phyloP scores from a whole-genome alignment of 805 yeast genomes.

The Metahyphopichia silvanorum region DNA sequence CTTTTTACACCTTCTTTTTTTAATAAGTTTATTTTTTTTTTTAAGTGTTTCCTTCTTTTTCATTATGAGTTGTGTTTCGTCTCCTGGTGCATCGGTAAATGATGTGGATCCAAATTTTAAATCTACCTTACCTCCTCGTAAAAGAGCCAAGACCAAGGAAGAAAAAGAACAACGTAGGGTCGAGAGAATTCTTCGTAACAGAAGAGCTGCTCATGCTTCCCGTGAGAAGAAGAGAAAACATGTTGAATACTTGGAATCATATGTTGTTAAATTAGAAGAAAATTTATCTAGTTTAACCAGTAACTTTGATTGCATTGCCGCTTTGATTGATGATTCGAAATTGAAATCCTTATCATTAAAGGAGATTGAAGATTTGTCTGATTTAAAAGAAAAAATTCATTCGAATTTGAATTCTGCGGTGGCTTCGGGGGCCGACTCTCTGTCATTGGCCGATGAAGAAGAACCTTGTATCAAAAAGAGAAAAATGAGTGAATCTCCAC shows the following conservation, averaged over 20 bases:
- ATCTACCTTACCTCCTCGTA: constrained; percentile 80
- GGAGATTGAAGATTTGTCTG: constrained; percentile 14
- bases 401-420: constrained; percentile 15
- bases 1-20: neutral
- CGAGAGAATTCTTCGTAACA: constrained; percentile 87
- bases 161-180: constrained; percentile 96
- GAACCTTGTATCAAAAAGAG: constrained; percentile 6
- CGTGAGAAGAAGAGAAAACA: constrained; percentile 94
- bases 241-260: constrained; percentile 76
- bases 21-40: too few relatives aligned
- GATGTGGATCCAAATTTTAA: constrained; percentile 21
- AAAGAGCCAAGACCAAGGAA: constrained; percentile 93
- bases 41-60: too few relatives aligned
- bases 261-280: constrained; percentile 43
- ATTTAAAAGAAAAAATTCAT: constrained; percentile 25
- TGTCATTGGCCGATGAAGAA: constrained; percentile 5
- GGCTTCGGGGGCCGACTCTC: constrained; percentile 1
- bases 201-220: constrained; percentile 97
- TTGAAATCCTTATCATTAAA: constrained; percentile 5
- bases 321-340: constrained; percentile 9
- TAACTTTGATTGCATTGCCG: constrained; percentile 19
- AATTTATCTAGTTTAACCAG: constrained; percentile 22
- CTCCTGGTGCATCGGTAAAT: constrained; percentile 2
- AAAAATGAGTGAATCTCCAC: constrained; percentile 4
- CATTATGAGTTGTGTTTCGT: too few relatives aligned